A percentile compares a stretch with the other conserved stretches of the same genome.
These are phyloP conservation scores for Tetracentron sinense DNA, from an alignment of 164 flowering plant species.

Conservation along the genomic window DNA sequence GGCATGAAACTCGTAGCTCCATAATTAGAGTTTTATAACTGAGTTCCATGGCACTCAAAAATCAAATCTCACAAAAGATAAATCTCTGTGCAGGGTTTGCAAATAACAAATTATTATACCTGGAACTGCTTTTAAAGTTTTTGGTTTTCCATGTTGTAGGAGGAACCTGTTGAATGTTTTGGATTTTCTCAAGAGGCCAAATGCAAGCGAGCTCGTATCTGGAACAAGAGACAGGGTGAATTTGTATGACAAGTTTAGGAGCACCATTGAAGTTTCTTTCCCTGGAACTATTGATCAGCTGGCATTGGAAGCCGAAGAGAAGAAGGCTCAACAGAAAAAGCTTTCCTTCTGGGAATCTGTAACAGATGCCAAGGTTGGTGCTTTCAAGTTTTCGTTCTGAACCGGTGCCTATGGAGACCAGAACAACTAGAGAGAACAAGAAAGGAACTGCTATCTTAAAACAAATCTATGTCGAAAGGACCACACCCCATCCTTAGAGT, in stretches of 20 bases:
- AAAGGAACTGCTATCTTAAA: too few species aligned
- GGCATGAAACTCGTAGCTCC: too few species aligned
- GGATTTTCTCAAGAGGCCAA: conserved; percentile 86
- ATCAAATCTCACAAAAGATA: too few species aligned
- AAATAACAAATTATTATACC: too few species aligned
- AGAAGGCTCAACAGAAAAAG: conserved; percentile 46
- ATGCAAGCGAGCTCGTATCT: conserved; percentile 82
- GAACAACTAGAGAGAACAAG: neutral
- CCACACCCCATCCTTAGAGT: too few species aligned
- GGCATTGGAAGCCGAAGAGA: conserved; percentile 54
- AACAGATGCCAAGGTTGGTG: conserved; percentile 70
- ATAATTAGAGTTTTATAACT: too few species aligned
- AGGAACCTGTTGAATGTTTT: conserved; percentile 83
- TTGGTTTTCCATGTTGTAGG: conserved; percentile 41
- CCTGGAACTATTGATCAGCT: conserved; percentile 71
- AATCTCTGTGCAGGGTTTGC: too few species aligned
- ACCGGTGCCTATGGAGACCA: neutral
- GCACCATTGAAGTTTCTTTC: conserved; percentile 58
- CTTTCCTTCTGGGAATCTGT: conserved; percentile 85
- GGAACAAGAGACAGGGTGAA: conserved; percentile 89
- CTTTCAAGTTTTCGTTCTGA: conserved; percentile 83
- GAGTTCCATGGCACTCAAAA: too few species aligned
- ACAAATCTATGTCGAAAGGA: too few species aligned
- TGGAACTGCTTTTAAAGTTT: too few species aligned
- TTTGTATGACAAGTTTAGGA: conserved; percentile 73